Conservation (phyloP, 768 basidiomycete species). For the Cantharellus cinnabarinus region DNA sequence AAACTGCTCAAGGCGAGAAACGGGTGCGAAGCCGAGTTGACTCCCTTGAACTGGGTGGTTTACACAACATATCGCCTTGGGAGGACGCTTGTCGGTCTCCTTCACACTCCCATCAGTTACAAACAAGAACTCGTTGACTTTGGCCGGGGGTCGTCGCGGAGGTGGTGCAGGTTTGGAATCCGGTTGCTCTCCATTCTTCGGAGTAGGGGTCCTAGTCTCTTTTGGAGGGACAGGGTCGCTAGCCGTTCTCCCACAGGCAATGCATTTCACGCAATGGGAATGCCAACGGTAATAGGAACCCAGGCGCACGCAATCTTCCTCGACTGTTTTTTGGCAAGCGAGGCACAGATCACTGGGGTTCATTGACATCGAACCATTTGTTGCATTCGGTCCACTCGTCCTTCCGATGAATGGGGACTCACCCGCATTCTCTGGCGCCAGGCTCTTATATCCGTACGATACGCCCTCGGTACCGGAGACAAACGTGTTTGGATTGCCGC, state of each 20-base stretch:
- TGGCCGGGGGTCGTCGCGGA: slow-evolving; percentile 56
- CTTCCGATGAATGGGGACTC: slow-evolving; percentile 44
- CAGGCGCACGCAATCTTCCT: slow-evolving; percentile 88
- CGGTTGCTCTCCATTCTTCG: background rate
- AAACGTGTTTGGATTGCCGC: slow-evolving; percentile 25
- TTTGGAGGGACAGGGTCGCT: slow-evolving; percentile 26
- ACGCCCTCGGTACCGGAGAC: slow-evolving; percentile 59
- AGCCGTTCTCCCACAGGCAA: slow-evolving; percentile 56
- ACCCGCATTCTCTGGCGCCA: slow-evolving; percentile 80
- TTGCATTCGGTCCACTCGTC: background rate
- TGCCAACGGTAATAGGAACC: slow-evolving; percentile 98
- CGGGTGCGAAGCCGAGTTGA: slow-evolving; percentile 65
- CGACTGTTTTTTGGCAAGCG: slow-evolving; percentile 73
- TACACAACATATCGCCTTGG: slow-evolving; percentile 42
- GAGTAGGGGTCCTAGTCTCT: slow-evolving; percentile 20
- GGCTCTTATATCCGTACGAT: slow-evolving; percentile 79
- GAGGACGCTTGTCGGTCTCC: background rate
- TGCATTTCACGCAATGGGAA: slow-evolving; percentile 78
- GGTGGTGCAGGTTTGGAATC: slow-evolving; percentile 36
- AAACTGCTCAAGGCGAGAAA: slow-evolving; percentile 90
- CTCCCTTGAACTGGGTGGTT: slow-evolving; percentile 54
- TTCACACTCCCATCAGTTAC: slow-evolving; percentile 15
- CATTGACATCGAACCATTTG: slow-evolving; percentile 4
- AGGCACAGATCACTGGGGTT: slow-evolving; percentile 62
- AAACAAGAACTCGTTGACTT: slow-evolving; percentile 60